phyloP scores from a whole-genome alignment of 192 early-diverging fungal genomes.

The Coemansia sp. region DNA sequence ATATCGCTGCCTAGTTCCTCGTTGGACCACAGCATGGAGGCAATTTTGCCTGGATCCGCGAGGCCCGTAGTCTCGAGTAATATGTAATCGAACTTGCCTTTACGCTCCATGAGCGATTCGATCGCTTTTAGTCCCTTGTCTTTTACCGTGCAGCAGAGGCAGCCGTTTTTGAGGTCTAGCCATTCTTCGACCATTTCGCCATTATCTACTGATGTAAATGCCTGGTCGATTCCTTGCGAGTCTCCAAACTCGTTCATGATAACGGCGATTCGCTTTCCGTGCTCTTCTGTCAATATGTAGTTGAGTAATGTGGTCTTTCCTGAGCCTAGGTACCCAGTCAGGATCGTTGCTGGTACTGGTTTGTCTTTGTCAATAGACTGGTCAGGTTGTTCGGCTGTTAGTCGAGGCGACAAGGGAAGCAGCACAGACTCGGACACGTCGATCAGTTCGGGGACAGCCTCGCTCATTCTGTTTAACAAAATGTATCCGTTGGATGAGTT shows the following conservation, averaged over 20 bases:
- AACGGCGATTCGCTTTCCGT: slow-evolving; percentile 95
- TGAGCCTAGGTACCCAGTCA: slow-evolving; percentile 74
- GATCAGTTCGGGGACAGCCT: slow-evolving; percentile 48
- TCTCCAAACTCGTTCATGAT: slow-evolving; percentile 99
- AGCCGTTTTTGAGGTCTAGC: slow-evolving; percentile 97
- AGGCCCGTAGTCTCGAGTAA: slow-evolving; percentile 92
- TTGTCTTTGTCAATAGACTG: slow-evolving; percentile 13
- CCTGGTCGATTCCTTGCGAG: slow-evolving; percentile 92
- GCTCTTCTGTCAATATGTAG: slow-evolving; percentile 78
- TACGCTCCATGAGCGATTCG: slow-evolving; percentile 89
- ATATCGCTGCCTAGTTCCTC: slow-evolving; percentile 89
- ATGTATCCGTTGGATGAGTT: neutral
- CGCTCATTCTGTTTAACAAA: slow-evolving; percentile 20
- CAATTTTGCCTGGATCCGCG: slow-evolving; percentile 80
- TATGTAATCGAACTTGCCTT: slow-evolving; percentile 95
- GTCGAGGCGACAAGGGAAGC: neutral
- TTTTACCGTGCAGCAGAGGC: slow-evolving; percentile 97
- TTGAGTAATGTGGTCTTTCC: slow-evolving; percentile 96
- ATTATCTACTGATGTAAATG: slow-evolving; percentile 73
- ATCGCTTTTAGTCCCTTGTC: slow-evolving; percentile 95
- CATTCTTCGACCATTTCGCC: slow-evolving; percentile 93
- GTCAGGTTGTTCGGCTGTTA: neutral
- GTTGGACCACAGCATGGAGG: slow-evolving; percentile 97
- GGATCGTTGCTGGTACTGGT: slow-evolving; percentile 56
- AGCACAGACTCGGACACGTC: slow-evolving; percentile 13